Evolutionary conservation across 768 basidiomycete genomes (phyloP).

Genomic region (Amyloporia xantha): DNA sequence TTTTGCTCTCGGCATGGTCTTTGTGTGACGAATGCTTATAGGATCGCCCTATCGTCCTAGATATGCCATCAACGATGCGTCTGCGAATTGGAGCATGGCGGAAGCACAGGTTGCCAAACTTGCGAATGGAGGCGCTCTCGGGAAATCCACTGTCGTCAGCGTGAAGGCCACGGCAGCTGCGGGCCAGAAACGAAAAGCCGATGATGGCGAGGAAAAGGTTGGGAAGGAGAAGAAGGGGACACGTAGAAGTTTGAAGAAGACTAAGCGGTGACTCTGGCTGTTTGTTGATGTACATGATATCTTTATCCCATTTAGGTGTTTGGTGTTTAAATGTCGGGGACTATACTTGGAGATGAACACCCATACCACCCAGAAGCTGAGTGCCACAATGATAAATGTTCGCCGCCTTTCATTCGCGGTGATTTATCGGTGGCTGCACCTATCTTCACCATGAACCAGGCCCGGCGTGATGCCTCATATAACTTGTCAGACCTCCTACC

Average conservation of each 20-base stretch:
- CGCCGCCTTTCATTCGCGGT: too few relatives aligned
- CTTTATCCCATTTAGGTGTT: too few relatives aligned
- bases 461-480: too few relatives aligned
- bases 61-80: constrained; percentile 65
- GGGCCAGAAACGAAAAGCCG: constrained; percentile 57
- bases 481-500: too few relatives aligned
- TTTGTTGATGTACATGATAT: too few relatives aligned
- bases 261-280: constrained; percentile 26
- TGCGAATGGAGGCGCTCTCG: constrained; percentile 29
- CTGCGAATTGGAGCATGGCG: constrained; percentile 67
- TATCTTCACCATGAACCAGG: too few relatives aligned
- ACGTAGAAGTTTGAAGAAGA: constrained; percentile 40
- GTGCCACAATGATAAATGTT: too few relatives aligned
- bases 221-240: constrained; percentile 41
- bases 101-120: constrained; percentile 63
- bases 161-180: constrained; percentile 44
- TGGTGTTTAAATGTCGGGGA: too few relatives aligned
- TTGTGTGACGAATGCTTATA: constrained; percentile 1
- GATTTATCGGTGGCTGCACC: too few relatives aligned
- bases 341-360: too few relatives aligned
- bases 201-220: constrained; percentile 29
- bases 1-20: background rate
- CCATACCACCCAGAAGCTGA: too few relatives aligned
- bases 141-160: constrained; percentile 68
- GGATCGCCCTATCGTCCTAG: constrained; percentile 28